A percentile compares a stretch with the other conserved stretches of the same genome.
Evolutionary conservation across 2,329 filamentous ascomycete genomes (phyloP).

Genomic region (Cladosporium sp.): DNA sequence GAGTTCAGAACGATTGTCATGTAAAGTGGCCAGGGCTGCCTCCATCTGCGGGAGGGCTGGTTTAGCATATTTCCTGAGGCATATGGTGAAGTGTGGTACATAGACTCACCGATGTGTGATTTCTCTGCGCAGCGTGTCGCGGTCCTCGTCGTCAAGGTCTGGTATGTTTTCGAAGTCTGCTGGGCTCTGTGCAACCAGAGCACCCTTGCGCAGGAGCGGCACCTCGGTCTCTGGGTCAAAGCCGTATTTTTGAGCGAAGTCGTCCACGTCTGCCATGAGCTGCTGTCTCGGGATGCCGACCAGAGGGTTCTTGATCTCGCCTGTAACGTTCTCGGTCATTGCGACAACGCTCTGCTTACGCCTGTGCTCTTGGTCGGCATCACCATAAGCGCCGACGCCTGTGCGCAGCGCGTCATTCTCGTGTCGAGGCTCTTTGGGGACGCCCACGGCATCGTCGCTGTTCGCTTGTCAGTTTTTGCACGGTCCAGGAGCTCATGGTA

Average conservation of each 20-base stretch:
- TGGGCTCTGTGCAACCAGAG: slow-evolving; percentile 70
- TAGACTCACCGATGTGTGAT: slow-evolving; percentile 54
- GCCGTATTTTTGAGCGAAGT: slow-evolving; percentile 62
- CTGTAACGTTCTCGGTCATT: slow-evolving; percentile 19
- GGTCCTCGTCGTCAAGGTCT: slow-evolving; percentile 60
- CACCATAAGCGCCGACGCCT: background rate
- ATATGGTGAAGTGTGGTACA: background rate
- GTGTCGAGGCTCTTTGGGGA: background rate
- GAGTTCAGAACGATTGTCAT: slow-evolving; percentile 68
- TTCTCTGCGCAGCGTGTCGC: slow-evolving; percentile 60
- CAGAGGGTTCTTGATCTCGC: slow-evolving; percentile 58
- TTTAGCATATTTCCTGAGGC: background rate
- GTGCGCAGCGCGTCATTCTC: background rate
- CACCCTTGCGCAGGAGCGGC: slow-evolving; percentile 64
- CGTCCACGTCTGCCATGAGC: slow-evolving; percentile 57
- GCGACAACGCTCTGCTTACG: slow-evolving; percentile 22
- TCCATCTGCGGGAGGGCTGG: slow-evolving; percentile 45
- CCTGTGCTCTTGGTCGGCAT: background rate
- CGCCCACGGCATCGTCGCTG: background rate
- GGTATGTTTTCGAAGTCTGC: slow-evolving; percentile 61
- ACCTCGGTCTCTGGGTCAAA: slow-evolving; percentile 46
- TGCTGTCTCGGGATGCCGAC: slow-evolving; percentile 53
- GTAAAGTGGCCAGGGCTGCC: slow-evolving; percentile 60
- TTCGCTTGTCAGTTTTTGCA: background rate
- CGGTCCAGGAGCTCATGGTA: background rate